phyloP scores from a whole-genome alignment of 208 protist genomes.

The Acanthamoeba sp. region DNA sequence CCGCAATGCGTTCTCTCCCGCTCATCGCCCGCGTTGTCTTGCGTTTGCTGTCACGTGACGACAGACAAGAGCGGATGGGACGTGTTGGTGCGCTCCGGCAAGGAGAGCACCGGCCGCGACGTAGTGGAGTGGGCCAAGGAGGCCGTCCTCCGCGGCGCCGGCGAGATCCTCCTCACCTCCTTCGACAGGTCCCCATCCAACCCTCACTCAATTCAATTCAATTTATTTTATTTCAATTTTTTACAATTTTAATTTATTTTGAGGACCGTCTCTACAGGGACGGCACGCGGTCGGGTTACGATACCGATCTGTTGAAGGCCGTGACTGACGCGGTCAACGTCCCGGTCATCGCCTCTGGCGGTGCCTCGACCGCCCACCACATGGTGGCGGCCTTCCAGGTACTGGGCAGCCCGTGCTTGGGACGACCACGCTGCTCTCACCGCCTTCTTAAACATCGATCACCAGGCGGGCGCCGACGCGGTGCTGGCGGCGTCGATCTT shows the following conservation, averaged over 20 bases:
- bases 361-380: conserved; percentile 60
- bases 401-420: background rate
- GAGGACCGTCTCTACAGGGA: background rate
- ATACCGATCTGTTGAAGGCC: conserved; percentile 74
- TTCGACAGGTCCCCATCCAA: conserved; percentile 72
- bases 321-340: conserved; percentile 75
- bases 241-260: background rate
- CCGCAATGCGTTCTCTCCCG: no score
- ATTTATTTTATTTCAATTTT: background rate
- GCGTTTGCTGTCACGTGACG: no score
- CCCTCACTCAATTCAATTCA: background rate
- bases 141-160: conserved; percentile 74
- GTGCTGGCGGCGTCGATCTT: conserved; percentile 82
- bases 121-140: conserved; percentile 76
- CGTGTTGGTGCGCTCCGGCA: conserved; percentile 74
- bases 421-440: no score
- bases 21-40: background rate
- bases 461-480: conserved; percentile 78
- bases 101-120: conserved; percentile 75
- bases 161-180: conserved; percentile 80
- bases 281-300: conserved; percentile 75
- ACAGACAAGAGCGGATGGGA: conserved; percentile 73
- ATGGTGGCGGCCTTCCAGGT: conserved; percentile 70
- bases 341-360: conserved; percentile 78
- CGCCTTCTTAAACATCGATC: conserved; percentile 4